Evolutionary conservation across 2,329 filamentous ascomycete genomes (phyloP).

Genomic region (Pestalotiopsis fici): DNA sequence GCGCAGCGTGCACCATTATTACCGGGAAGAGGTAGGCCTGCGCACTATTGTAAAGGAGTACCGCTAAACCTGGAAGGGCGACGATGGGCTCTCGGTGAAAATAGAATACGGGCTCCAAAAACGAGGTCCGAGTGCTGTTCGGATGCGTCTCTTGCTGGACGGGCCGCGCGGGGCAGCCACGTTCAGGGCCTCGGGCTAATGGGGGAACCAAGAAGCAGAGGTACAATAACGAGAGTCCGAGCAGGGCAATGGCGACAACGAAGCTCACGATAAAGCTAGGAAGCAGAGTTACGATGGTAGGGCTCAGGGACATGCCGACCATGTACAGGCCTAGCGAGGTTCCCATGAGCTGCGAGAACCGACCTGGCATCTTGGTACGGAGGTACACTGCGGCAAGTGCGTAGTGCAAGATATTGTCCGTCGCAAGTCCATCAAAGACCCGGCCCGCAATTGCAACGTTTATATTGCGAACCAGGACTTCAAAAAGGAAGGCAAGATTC

Average conservation of each 20-base stretch:
- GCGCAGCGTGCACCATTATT: too few species aligned
- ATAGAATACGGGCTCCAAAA: too few species aligned
- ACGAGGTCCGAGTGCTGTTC: too few species aligned
- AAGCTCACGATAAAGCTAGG: not conserved
- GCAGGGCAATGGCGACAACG: not conserved
- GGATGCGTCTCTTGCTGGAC: too few species aligned
- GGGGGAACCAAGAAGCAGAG: too few species aligned
- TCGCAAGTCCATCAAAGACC: conserved; percentile 18
- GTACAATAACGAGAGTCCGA: not conserved
- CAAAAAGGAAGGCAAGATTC: too few species aligned
- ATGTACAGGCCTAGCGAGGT: conserved; percentile 16
- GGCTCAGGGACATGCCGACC: conserved; percentile 15
- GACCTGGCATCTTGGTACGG: not conserved
- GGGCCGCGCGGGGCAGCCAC: too few species aligned
- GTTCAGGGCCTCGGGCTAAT: too few species aligned
- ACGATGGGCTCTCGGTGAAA: too few species aligned
- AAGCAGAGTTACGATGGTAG: conserved; percentile 12
- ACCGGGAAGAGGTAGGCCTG: too few species aligned
- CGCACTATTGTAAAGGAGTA: too few species aligned
- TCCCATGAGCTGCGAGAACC: conserved; percentile 11
- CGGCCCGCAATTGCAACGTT: conserved; percentile 12
- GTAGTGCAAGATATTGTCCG: conserved; percentile 19
- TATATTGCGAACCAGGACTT: conserved; percentile 9
- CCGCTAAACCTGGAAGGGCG: too few species aligned
- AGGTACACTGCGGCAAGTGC: conserved; percentile 14